phyloP scores from a whole-genome alignment of 2,329 filamentous ascomycete genomes.

The Rasamsonia emersonii region DNA sequence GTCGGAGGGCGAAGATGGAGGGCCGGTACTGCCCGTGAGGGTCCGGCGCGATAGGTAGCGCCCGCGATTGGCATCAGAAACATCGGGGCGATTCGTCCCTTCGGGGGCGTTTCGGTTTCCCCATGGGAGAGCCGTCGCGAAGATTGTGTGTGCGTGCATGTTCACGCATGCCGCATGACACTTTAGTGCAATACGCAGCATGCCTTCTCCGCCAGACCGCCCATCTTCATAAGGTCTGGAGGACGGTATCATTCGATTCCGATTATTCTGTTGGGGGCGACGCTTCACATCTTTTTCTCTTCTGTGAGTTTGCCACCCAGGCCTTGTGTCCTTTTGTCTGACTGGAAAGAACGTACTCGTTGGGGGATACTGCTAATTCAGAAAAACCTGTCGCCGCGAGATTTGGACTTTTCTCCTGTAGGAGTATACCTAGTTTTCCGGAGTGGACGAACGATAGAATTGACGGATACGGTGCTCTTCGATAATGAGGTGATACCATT shows the following conservation, averaged over 20 bases:
- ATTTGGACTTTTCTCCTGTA: no score
- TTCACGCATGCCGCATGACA: constrained; percentile 43
- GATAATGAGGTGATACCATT: no score
- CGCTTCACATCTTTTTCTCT: constrained; percentile 51
- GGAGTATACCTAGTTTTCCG: no score
- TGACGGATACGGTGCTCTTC: no score
- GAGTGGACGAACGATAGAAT: no score
- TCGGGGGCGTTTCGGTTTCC: constrained; percentile 33
- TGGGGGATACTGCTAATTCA: constrained; percentile 28
- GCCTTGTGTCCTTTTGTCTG: constrained; percentile 7
- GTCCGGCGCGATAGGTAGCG: constrained; percentile 64
- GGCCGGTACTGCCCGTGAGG: constrained; percentile 66
- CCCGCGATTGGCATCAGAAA: constrained; percentile 91
- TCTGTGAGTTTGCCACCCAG: constrained; percentile 38
- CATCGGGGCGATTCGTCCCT: constrained; percentile 51
- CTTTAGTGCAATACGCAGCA: constrained; percentile 96
- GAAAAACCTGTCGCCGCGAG: no score
- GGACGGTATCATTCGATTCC: constrained; percentile 73
- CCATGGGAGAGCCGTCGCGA: constrained; percentile 91
- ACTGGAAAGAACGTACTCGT: constrained; percentile 16
- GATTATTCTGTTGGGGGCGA: constrained; percentile 81
- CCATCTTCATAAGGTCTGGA: no score
- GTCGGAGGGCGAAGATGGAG: constrained; percentile 4
- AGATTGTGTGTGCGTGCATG: constrained; percentile 63
- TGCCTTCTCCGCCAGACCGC: no score